Conservation (phyloP, 1,284 basidiomycete genomes). For the Sporisorium sorghi region DNA sequence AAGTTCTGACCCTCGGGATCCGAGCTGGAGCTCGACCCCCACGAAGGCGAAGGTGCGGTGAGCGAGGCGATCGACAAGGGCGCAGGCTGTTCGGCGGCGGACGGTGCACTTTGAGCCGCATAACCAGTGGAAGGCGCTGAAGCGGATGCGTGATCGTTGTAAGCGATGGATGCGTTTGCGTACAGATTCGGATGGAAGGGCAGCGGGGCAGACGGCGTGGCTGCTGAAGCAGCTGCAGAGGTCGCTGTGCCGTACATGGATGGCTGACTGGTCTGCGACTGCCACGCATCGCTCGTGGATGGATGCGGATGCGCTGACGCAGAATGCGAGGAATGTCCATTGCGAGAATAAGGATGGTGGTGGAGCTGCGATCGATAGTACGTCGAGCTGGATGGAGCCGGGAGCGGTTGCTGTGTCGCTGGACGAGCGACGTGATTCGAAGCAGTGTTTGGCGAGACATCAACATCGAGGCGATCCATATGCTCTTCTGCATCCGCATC, state of each 20-base stretch:
- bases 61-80: constrained; percentile 41
- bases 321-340: constrained; percentile 10
- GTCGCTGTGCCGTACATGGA: constrained; percentile 15
- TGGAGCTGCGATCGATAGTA: constrained; percentile 24
- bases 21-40: constrained; percentile 41
- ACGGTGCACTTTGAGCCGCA: neutral
- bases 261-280: constrained; percentile 12
- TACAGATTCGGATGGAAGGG: constrained; percentile 35
- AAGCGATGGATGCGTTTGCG: constrained; percentile 28
- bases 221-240: constrained; percentile 4
- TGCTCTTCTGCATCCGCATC: constrained; percentile 27
- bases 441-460: neutral
- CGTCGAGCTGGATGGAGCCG: constrained; percentile 8
- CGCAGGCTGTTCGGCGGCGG: constrained; percentile 10
- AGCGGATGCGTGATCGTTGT: constrained; percentile 17
- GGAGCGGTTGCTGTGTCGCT: neutral
- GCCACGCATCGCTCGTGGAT: constrained; percentile 17
- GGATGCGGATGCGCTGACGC: constrained; percentile 1
- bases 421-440: neutral
- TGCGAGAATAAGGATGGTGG: constrained; percentile 28
- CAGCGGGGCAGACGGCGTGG: constrained; percentile 6
- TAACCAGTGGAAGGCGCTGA: constrained; percentile 9
- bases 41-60: constrained; percentile 40
- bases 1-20: constrained; percentile 41
- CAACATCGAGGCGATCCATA: constrained; percentile 13